These are phyloP conservation scores for Talaromyces thailandensis DNA, from an alignment of 495 filamentous ascomycete genomes.

Conservation along the genomic window DNA sequence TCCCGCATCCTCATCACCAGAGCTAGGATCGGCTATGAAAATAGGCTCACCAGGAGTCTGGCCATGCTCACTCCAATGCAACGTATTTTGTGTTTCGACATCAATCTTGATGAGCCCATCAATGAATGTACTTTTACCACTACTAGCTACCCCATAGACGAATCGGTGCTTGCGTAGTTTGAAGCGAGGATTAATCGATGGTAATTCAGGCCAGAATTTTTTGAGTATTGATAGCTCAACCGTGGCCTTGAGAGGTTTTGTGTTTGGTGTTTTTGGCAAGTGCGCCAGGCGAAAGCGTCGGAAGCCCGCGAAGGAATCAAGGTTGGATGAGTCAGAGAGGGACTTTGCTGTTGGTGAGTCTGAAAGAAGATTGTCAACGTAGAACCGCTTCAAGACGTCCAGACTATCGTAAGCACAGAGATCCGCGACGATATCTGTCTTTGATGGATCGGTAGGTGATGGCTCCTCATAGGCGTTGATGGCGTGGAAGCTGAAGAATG, in stretches of 20 bases:
- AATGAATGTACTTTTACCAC: conserved; percentile 50
- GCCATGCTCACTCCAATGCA: conserved; percentile 48
- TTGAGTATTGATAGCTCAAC: conserved; percentile 25
- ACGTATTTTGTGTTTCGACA: conserved; percentile 35
- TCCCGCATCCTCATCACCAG: conserved; percentile 53
- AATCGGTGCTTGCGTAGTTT: conserved; percentile 50
- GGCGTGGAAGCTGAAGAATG: conserved; percentile 69
- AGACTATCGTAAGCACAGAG: conserved; percentile 43
- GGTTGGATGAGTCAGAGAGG: conserved; percentile 16
- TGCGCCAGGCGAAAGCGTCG: conserved; percentile 40
- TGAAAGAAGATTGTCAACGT: conserved; percentile 49
- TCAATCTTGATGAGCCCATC: conserved; percentile 67
- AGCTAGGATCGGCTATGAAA: conserved; percentile 28
- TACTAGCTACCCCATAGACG: conserved; percentile 49
- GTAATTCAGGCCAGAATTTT: conserved; percentile 46
- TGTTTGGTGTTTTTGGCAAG: conserved; percentile 15
- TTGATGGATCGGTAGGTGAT: conserved; percentile 20
- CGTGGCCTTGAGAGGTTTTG: conserved; percentile 11
- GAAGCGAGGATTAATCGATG: conserved; percentile 55
- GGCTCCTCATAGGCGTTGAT: conserved; percentile 64
- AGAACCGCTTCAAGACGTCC: conserved; percentile 43
- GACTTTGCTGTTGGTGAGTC: conserved; percentile 20
- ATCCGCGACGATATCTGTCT: conserved; percentile 49
- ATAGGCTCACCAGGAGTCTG: conserved; percentile 70
- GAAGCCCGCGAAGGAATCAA: conserved; percentile 25